A percentile compares a stretch with the other conserved stretches of the same genome.
These are phyloP conservation scores for Xylaria grammica DNA, from an alignment of 495 filamentous ascomycete species.

Conservation along the genomic window DNA sequence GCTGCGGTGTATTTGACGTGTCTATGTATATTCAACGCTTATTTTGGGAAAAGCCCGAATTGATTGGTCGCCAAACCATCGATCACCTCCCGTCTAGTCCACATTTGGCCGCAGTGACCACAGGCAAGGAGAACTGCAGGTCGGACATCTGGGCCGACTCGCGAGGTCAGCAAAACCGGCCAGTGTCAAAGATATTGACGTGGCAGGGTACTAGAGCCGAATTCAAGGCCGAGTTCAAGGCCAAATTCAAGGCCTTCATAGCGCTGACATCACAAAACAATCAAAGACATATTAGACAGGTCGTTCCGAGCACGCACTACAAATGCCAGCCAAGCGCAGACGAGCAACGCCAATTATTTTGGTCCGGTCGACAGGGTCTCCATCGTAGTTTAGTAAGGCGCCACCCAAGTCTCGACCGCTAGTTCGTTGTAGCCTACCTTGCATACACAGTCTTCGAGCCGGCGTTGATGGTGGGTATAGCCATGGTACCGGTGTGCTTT, in stretches of 20 bases:
- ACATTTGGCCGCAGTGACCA: constrained; percentile 15
- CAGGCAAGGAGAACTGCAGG: constrained; percentile 26
- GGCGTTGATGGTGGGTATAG: constrained; percentile 19
- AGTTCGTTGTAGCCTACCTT: constrained; percentile 12
- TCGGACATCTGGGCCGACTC: constrained; percentile 22
- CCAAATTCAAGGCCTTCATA: too few species aligned
- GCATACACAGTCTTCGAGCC: not conserved
- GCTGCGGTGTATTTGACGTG: constrained; percentile 22
- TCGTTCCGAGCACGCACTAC: not conserved
- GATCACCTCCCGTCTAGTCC: constrained; percentile 17
- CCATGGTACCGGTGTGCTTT: not conserved
- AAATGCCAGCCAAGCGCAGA: not conserved
- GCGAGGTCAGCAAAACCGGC: constrained; percentile 20
- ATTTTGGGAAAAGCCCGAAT: not conserved
- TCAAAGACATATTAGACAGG: constrained; percentile 9
- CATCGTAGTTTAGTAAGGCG: constrained; percentile 15
- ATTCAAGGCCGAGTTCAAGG: too few species aligned
- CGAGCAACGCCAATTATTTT: not conserved
- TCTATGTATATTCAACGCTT: not conserved
- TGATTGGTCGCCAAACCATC: constrained; percentile 20
- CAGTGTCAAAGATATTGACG: constrained; percentile 25
- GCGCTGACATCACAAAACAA: constrained; percentile 16
- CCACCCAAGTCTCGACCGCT: constrained; percentile 14
- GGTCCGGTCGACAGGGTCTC: constrained; percentile 1
- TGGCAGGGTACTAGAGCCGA: constrained; percentile 19